A percentile compares a stretch with the other conserved stretches of the same genome.
These are phyloP conservation scores for Cynanchum wilfordii DNA, from an alignment of 257 asterid genomes.

Conservation along the genomic window DNA sequence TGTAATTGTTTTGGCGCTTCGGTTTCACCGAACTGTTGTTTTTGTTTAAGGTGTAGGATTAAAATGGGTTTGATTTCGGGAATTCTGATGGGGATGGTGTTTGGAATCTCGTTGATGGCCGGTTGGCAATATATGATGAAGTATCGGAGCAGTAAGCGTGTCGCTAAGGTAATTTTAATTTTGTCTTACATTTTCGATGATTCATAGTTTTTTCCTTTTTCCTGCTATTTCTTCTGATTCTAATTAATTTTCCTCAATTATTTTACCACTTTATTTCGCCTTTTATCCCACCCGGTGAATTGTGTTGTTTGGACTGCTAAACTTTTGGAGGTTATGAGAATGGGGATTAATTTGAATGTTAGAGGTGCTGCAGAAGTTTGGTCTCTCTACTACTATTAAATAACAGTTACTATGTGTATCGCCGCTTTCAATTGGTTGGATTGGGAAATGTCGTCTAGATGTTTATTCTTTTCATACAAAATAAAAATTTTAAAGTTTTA, in stretches of 20 bases:
- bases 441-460: too few species aligned
- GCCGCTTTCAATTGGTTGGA: too few species aligned
- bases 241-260: not conserved
- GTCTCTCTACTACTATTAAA: not conserved
- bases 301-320: not conserved
- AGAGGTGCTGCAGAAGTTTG: not conserved
- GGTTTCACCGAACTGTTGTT: not conserved
- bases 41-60: not conserved
- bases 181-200: not conserved
- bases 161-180: constrained; percentile 60
- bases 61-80: constrained; percentile 90
- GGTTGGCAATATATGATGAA: constrained; percentile 83
- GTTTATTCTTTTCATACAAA: too few species aligned
- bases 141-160: constrained; percentile 66
- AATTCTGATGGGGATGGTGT: constrained; percentile 69
- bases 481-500: too few species aligned
- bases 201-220: not conserved
- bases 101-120: constrained; percentile 86
- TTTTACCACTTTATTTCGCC: not conserved
- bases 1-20: not conserved
- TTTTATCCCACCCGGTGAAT: not conserved
- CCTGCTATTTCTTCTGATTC: constrained; percentile 3
- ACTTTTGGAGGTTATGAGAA: not conserved
- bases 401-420: not conserved
- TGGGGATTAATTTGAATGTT: not conserved